Evolutionary conservation across 495 filamentous ascomycete species (phyloP), one percentile per base, ranked within the genome.

Genomic region (Xylaria bambusicola): DNA sequence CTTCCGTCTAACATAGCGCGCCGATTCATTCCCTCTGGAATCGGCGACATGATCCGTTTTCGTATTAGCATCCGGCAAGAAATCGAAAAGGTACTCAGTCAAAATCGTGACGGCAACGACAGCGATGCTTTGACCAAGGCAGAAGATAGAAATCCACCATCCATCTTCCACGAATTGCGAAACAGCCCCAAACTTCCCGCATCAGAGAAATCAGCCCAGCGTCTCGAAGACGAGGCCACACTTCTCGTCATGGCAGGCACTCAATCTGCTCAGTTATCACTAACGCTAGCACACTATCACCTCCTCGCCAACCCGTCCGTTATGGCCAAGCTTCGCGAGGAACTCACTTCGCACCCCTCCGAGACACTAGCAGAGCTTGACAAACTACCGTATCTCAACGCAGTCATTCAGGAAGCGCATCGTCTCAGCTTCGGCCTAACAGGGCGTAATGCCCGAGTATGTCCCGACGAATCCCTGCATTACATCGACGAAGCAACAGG

Each of bases 331-430:
- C 64, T 77, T 3, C 68, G 71, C 31, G 50, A 60, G n/a, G 73
- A 78, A 61, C 60, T 79, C 21, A 36, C 33, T 13, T 57, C 64
- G 13, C 51, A 48, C 8, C 44, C 61, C 13, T 62, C 68, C 5
- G 65, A 50, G 13, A 45, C 55, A n/a, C 21, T 53, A 9, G 31
- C 51, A 1, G 55, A 73, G 23, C 68, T 75, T 0, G 70, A 73
- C 27, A 56, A 72, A 52, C 70, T 79, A 2, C 70, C 75, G 0
- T 80, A 80, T 56, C 58, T 77, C 0, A 61, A 33, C 7, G 73
- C 65, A 0, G 66, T 74, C 9, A 69, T 74, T 13, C 63, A 71
- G 54, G 75, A 77, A 59, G 73, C 64, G 5, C 66, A 72, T 48
- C 71, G 73, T 10, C 63, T 75, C n/a, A 62, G 71, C 1, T 73